A percentile compares a stretch with the other conserved stretches of the same genome.
Evolutionary conservation across 106 monocot species (phyloP).

Genomic region (Dendrobium chrysotoxum): DNA sequence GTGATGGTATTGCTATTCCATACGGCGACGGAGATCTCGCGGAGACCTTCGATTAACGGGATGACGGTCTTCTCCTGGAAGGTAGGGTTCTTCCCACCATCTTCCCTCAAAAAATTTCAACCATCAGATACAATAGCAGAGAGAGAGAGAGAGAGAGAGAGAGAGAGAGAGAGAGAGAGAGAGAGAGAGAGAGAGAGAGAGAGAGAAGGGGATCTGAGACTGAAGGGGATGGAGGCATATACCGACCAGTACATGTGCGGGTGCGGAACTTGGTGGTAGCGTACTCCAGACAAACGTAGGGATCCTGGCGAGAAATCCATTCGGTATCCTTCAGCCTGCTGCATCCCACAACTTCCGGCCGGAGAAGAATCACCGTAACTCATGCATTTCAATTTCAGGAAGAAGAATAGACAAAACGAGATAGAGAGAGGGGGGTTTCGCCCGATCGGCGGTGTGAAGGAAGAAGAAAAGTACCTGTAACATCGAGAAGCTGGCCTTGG

Average conservation of each 20-base stretch:
- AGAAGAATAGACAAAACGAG: background rate
- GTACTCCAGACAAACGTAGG: conserved; percentile 84
- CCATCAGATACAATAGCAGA: background rate
- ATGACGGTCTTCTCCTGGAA: conserved; percentile 60
- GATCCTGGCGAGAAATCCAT: conserved; percentile 78
- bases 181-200: conserved; percentile 1
- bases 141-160: background rate
- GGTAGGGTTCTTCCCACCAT: conserved; percentile 73
- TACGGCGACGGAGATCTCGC: conserved; percentile 41
- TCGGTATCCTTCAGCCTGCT: conserved; percentile 65
- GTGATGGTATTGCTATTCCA: conserved; percentile 72
- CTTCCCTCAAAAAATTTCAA: conserved; percentile 20
- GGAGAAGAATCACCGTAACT: background rate
- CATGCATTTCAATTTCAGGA: background rate
- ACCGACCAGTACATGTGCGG: conserved; percentile 71
- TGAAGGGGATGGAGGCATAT: background rate
- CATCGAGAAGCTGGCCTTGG: conserved; percentile 21
- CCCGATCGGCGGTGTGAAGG: background rate
- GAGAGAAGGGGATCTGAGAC: background rate
- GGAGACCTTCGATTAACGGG: conserved; percentile 58
- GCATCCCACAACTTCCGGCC: conserved; percentile 58
- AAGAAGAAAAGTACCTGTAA: conserved; percentile 6
- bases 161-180: too few relatives aligned
- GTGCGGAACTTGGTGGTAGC: conserved; percentile 73
- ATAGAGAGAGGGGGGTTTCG: background rate